A percentile compares a stretch with the other conserved stretches of the same genome.
These are phyloP conservation scores for Leersia perrieri DNA, from an alignment of 176 grass and related monocot genomes.

Conservation along the genomic window DNA sequence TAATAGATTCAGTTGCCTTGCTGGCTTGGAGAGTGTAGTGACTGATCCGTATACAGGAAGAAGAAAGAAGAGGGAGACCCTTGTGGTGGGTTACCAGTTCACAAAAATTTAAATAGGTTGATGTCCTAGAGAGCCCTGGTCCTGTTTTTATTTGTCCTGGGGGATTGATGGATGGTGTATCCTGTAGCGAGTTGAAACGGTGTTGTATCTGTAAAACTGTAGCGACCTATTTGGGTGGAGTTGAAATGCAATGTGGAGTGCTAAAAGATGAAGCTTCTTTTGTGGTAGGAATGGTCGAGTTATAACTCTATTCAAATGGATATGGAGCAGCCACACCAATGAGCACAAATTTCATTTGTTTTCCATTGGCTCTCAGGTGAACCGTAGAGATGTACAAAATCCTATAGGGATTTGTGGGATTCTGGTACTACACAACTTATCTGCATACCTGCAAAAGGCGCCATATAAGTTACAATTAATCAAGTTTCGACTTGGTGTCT, in stretches of 20 bases:
- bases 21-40: background rate
- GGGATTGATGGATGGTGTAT: background rate
- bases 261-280: no score
- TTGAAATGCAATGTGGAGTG: background rate
- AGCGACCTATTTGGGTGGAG: background rate
- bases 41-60: slow-evolving; percentile 1
- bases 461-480: no score
- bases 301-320: no score
- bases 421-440: no score
- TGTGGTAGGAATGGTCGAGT: no score
- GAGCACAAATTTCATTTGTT: no score
- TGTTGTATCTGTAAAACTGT: background rate
- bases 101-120: background rate
- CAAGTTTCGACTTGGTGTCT: no score
- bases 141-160: background rate
- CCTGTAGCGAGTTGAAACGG: background rate
- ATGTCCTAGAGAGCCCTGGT: background rate
- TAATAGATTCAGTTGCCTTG: slow-evolving; percentile 14
- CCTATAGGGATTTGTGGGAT: no score
- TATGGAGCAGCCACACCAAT: no score
- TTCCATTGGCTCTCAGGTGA: no score
- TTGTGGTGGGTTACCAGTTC: slow-evolving; percentile 3
- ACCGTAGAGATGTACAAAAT: no score
- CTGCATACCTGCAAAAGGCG: no score
- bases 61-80: background rate